Conservation (phyloP, 169 alveolate genomes). For the Miamiensis avidus region DNA sequence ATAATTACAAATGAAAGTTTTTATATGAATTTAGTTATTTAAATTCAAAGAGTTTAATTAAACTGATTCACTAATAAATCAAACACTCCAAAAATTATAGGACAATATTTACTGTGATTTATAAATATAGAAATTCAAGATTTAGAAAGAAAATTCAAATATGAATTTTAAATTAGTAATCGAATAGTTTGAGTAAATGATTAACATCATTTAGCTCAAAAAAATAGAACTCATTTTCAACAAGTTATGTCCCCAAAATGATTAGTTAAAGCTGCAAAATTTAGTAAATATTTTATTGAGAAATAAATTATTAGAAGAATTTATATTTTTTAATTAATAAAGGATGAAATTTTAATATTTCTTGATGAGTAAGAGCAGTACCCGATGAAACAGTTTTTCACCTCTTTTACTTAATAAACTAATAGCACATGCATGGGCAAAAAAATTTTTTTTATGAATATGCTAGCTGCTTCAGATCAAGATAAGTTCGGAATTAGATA, state of each 20-base stretch:
- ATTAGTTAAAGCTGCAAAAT: neutral
- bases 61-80: neutral
- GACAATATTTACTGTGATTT: too few relatives aligned
- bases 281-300: neutral
- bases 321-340: neutral
- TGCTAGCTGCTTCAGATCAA: conserved; percentile 10
- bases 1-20: neutral
- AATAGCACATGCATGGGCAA: neutral
- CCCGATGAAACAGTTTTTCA: neutral
- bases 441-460: conserved; percentile 14
- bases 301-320: neutral
- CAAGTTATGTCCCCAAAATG: neutral
- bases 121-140: too few relatives aligned
- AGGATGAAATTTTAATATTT: neutral
- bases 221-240: conserved; percentile 17
- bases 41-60: neutral
- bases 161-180: conserved; percentile 5
- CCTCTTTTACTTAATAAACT: neutral
- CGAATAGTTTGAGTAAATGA: conserved; percentile 7
- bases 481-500: conserved; percentile 5
- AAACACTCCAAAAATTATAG: neutral
- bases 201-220: conserved; percentile 2
- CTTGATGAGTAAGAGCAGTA: neutral
- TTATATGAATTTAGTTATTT: neutral
- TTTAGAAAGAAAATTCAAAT: too few relatives aligned